Percentiles rank a stretch among this genome's conserved stretches.
phyloP scores from a whole-genome alignment of 305 asterid species.

The Caryopteris hybrid region DNA sequence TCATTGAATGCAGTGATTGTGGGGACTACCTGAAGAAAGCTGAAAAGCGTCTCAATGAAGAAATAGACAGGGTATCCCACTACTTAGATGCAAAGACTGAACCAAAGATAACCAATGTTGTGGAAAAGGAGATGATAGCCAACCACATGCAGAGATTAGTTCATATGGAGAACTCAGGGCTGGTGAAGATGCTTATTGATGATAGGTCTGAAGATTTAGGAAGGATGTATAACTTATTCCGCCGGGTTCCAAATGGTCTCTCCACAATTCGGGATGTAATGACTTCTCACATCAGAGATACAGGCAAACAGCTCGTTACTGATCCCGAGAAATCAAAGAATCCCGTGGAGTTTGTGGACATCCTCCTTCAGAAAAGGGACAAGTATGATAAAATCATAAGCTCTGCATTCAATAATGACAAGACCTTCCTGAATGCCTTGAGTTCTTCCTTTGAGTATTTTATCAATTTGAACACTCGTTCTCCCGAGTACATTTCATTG shows the following conservation, averaged over 20 bases:
- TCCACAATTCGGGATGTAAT: constrained; percentile 46
- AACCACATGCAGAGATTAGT: constrained; percentile 61
- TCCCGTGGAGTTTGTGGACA: constrained; percentile 55
- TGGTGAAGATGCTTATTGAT: constrained; percentile 56
- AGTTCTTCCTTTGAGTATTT: constrained; percentile 73
- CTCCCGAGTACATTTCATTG: constrained; percentile 72
- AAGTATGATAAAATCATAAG: constrained; percentile 57
- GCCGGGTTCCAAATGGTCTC: constrained; percentile 44
- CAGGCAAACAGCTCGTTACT: constrained; percentile 56
- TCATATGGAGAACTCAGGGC: constrained; percentile 62
- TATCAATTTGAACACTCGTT: constrained; percentile 69
- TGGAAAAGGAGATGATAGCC: constrained; percentile 65
- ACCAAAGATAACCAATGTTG: constrained; percentile 46
- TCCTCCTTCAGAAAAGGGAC: constrained; percentile 50
- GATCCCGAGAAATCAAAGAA: constrained; percentile 63
- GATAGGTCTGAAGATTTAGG: constrained; percentile 53
- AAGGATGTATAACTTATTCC: constrained; percentile 53
- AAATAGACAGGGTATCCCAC: constrained; percentile 58
- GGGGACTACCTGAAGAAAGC: constrained; percentile 58
- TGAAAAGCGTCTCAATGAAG: constrained; percentile 52
- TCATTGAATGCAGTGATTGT: constrained; percentile 57
- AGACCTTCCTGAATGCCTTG: constrained; percentile 78
- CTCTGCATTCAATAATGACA: constrained; percentile 56
- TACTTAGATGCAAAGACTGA: constrained; percentile 52
- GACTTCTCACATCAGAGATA: constrained; percentile 54